Percentiles rank a stretch among this genome's conserved stretches.
phyloP scores from a whole-genome alignment of 1,284 basidiomycete species.

The Apiotrichum domesticum region DNA sequence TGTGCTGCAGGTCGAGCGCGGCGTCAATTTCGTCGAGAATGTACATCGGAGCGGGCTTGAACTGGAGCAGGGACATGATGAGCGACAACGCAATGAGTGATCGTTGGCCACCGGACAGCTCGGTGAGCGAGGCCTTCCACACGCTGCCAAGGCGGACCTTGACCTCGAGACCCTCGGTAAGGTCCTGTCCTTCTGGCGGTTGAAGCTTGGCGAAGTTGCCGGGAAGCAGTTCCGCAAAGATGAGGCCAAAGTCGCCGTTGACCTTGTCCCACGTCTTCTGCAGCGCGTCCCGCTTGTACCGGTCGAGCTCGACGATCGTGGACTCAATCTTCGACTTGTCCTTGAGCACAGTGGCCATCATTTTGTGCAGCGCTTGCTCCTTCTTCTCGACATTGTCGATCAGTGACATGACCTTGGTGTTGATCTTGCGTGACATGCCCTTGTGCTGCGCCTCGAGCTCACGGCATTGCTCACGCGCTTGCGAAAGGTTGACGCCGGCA shows the following conservation, averaged over 20 bases:
- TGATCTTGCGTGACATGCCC: conserved; percentile 89
- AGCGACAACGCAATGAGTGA: conserved; percentile 93
- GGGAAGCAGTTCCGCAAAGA: conserved; percentile 92
- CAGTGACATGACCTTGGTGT: conserved; percentile 92
- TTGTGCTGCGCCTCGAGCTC: conserved; percentile 77
- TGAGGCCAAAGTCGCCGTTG: conserved; percentile 88
- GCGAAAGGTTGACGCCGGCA: conserved; percentile 59
- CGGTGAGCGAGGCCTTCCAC: conserved; percentile 96
- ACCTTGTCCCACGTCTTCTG: conserved; percentile 96
- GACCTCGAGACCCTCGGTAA: conserved; percentile 93
- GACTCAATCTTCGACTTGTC: conserved; percentile 96
- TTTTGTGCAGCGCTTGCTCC: conserved; percentile 78
- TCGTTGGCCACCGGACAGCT: conserved; percentile 93
- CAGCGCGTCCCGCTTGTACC: conserved; percentile 88
- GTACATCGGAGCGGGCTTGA: conserved; percentile 99
- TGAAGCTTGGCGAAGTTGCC: conserved; percentile 95
- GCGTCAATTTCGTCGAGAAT: conserved; percentile 99
- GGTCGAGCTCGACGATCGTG: conserved; percentile 87
- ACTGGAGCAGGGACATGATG: conserved; percentile 96
- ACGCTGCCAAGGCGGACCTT: conserved; percentile 90
- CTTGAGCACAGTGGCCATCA: conserved; percentile 79
- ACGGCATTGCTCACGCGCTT: conserved; percentile 61
- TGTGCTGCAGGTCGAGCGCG: conserved; percentile 90
- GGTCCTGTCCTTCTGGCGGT: conserved; percentile 85
- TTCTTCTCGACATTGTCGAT: conserved; percentile 96